Conservation (phyloP, 208 protist genomes). For the Endotrypanum monterogeii region DNA sequence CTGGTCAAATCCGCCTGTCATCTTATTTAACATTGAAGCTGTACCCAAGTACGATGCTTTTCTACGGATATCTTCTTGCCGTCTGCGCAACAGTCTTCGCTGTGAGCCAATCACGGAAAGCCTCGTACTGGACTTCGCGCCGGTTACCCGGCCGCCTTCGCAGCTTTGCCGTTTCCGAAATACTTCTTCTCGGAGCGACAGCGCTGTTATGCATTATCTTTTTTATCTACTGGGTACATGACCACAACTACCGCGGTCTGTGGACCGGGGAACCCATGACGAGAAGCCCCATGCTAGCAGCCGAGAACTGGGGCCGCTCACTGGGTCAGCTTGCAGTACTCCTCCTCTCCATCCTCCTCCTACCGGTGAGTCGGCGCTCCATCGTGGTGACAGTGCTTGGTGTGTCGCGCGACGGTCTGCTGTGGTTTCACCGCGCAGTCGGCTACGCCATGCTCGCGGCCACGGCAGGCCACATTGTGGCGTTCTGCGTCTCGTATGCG, state of each 20-base stretch:
- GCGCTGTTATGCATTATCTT: slow-evolving; percentile 41
- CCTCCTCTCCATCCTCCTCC: slow-evolving; percentile 58
- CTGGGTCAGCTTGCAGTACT: slow-evolving; percentile 62
- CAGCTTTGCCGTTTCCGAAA: slow-evolving; percentile 32
- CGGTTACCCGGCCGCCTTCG: slow-evolving; percentile 20
- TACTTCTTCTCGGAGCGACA: slow-evolving; percentile 33
- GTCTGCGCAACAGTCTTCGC: slow-evolving; percentile 29
- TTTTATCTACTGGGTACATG: slow-evolving; percentile 63
- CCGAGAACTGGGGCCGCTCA: slow-evolving; percentile 47
- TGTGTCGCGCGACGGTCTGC: slow-evolving; percentile 49
- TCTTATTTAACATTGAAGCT: slow-evolving; percentile 47
- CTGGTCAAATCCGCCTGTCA: slow-evolving; percentile 33
- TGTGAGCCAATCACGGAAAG: slow-evolving; percentile 29
- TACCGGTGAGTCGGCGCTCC: slow-evolving; percentile 55
- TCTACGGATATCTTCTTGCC: slow-evolving; percentile 50
- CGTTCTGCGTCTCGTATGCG: slow-evolving; percentile 28
- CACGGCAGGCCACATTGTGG: slow-evolving; percentile 34
- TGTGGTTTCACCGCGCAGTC: slow-evolving; percentile 60
- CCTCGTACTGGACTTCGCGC: slow-evolving; percentile 26
- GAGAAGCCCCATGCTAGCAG: slow-evolving; percentile 3
- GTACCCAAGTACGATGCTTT: slow-evolving; percentile 70
- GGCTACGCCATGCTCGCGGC: slow-evolving; percentile 38
- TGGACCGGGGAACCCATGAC: slow-evolving; percentile 12
- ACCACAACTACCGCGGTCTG: slow-evolving; percentile 59
- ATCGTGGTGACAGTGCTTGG: slow-evolving; percentile 51